Evolutionary conservation across 148 eudicot species (phyloP).

Genomic region (Oxyria digyna): DNA sequence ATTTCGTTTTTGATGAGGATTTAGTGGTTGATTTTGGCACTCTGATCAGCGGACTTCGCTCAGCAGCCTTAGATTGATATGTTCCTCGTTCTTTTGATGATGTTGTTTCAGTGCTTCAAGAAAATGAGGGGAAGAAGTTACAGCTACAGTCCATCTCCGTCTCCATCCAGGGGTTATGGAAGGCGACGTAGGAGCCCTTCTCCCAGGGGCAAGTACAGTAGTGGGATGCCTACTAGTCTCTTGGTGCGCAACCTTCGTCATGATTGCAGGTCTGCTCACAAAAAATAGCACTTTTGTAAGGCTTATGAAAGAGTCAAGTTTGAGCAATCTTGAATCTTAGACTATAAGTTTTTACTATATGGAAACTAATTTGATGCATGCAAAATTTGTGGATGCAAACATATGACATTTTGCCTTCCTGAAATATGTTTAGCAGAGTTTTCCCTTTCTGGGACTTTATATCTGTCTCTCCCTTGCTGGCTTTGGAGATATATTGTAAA

Average conservation of each 20-base stretch:
- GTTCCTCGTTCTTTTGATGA: not conserved
- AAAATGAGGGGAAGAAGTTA: constrained; percentile 73
- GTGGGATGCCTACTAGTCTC: constrained; percentile 64
- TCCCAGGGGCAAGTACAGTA: constrained; percentile 51
- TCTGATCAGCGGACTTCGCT: no score
- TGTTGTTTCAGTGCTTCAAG: constrained; percentile 2
- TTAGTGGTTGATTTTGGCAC: not conserved
- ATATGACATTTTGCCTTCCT: no score
- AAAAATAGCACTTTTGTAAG: not conserved
- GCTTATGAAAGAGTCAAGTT: not conserved
- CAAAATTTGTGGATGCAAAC: not conserved
- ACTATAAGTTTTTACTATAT: not conserved
- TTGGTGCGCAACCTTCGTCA: constrained; percentile 76
- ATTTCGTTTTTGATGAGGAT: not conserved
- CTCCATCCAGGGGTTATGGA: constrained; percentile 51
- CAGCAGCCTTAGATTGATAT: no score
- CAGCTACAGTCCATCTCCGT: constrained; percentile 68
- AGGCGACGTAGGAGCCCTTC: constrained; percentile 65
- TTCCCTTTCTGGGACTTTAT: no score
- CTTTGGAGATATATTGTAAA: not conserved
- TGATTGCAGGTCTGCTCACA: constrained; percentile 57
- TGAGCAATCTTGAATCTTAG: not conserved
- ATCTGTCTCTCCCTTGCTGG: not conserved
- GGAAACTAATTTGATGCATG: not conserved
- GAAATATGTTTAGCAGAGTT: no score